Percentiles rank a stretch among this genome's conserved stretches.
Evolutionary conservation across 108 stramenopile genomes (phyloP).

Genomic region (Fistulifera pelliculosa): DNA sequence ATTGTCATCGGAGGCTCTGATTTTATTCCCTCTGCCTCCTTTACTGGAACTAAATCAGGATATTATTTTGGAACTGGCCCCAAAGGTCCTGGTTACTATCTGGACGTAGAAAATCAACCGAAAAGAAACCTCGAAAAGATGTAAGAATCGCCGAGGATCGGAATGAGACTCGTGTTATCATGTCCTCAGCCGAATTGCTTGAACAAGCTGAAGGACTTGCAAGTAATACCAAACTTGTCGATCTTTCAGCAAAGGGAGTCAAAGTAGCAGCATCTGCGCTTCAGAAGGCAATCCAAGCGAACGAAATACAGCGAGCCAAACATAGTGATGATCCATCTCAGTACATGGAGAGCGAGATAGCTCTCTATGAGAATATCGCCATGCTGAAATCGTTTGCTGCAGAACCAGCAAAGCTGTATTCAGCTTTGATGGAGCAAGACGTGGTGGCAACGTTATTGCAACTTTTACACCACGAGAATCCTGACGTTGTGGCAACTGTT

Average conservation of each 20-base stretch:
- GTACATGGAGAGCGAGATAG: conserved; percentile 64
- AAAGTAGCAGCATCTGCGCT: conserved; percentile 32
- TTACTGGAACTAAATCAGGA: conserved; percentile 41
- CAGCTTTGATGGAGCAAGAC: conserved; percentile 11
- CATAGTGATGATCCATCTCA: conserved; percentile 32
- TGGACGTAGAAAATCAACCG: conserved; percentile 17
- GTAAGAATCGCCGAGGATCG: conserved; percentile 36
- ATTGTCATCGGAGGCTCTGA: no score
- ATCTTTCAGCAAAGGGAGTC: conserved; percentile 38
- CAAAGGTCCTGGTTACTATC: conserved; percentile 61
- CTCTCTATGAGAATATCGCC: conserved; percentile 55
- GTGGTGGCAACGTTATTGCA: conserved; percentile 24
- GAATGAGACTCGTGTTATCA: conserved; percentile 40
- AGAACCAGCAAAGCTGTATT: conserved; percentile 32
- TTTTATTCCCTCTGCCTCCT: conserved; percentile 45
- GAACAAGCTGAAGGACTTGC: conserved; percentile 52
- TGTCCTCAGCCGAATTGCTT: conserved; percentile 22
- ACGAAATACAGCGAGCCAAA: conserved; percentile 41
- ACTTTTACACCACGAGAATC: conserved; percentile 55
- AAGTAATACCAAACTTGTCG: conserved; percentile 24
- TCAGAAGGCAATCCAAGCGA: conserved; percentile 26
- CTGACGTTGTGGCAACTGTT: conserved; percentile 46
- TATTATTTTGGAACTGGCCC: conserved; percentile 57
- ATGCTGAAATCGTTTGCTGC: conserved; percentile 38
- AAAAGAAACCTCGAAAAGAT: conserved; percentile 11